phyloP scores from a whole-genome alignment of 495 filamentous ascomycete genomes.

The Recurvomyces mirabilis region DNA sequence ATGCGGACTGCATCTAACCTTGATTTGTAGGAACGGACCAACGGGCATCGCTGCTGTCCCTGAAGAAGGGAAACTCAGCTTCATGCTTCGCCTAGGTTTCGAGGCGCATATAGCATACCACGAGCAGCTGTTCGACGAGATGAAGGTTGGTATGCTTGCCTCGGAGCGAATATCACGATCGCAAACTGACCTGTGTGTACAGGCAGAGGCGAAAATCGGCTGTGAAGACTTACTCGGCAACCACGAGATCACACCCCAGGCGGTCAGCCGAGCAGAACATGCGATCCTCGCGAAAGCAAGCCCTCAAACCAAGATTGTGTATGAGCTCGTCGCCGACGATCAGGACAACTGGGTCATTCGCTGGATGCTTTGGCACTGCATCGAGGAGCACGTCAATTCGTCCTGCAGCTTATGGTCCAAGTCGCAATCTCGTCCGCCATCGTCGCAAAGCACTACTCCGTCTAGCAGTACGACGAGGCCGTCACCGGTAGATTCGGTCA shows the following conservation, averaged over 20 bases:
- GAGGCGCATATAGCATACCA: neutral
- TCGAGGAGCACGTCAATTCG: too few species aligned
- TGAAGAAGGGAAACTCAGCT: neutral
- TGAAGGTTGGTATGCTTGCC: neutral
- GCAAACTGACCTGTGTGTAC: too few species aligned
- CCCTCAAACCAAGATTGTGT: neutral
- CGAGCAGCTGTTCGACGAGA: neutral
- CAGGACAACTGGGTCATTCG: neutral
- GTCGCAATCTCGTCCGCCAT: too few species aligned
- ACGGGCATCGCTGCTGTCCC: neutral
- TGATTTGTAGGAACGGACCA: neutral
- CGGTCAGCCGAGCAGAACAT: neutral
- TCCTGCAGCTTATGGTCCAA: too few species aligned
- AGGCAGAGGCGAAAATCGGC: too few species aligned
- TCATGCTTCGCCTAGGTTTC: neutral
- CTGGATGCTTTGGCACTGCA: neutral
- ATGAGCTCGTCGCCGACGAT: neutral
- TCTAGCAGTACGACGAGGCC: too few species aligned
- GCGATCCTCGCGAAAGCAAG: neutral
- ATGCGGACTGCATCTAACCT: too few species aligned
- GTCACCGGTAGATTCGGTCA: too few species aligned
- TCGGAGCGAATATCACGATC: too few species aligned
- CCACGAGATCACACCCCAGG: neutral
- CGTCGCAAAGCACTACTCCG: too few species aligned
- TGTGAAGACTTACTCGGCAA: neutral